A percentile compares a stretch with the other conserved stretches of the same genome.
Conservation (phyloP, 345 rosid genomes). For the Hypericum perforatum region DNA sequence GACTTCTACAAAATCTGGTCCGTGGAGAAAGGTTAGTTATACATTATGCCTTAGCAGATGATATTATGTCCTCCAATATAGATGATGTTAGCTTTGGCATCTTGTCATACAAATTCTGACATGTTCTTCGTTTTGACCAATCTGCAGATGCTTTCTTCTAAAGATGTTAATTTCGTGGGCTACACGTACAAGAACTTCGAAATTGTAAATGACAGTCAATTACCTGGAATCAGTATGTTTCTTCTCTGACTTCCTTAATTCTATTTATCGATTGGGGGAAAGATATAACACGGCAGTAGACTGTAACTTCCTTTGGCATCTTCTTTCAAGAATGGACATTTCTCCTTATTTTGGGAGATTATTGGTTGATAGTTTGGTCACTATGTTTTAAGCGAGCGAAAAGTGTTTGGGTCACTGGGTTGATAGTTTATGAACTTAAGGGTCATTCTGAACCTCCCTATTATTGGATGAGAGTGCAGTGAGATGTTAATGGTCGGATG, state of each 20-base stretch:
- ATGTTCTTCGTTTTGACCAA: neutral
- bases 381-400: too few relatives aligned
- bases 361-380: too few relatives aligned
- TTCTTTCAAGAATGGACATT: too few relatives aligned
- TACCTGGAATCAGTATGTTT: slow-evolving; percentile 24
- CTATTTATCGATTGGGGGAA: neutral
- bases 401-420: too few relatives aligned
- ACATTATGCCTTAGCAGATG: neutral
- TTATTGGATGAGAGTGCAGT: too few relatives aligned
- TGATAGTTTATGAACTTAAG: too few relatives aligned
- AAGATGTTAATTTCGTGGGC: slow-evolving; percentile 28
- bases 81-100: neutral
- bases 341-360: too few relatives aligned
- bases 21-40: slow-evolving; percentile 30
- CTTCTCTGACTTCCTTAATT: neutral
- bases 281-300: too few relatives aligned
- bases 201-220: slow-evolving; percentile 22
- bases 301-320: too few relatives aligned
- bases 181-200: slow-evolving; percentile 30
- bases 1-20: slow-evolving; percentile 22
- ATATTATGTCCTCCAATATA: neutral
- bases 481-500: too few relatives aligned
- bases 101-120: neutral
- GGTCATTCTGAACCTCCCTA: too few relatives aligned
- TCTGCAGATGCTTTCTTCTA: slow-evolving; percentile 20